These are phyloP conservation scores for Dactylella cylindrospora DNA, from an alignment of 2,329 filamentous ascomycete species.

Conservation along the genomic window DNA sequence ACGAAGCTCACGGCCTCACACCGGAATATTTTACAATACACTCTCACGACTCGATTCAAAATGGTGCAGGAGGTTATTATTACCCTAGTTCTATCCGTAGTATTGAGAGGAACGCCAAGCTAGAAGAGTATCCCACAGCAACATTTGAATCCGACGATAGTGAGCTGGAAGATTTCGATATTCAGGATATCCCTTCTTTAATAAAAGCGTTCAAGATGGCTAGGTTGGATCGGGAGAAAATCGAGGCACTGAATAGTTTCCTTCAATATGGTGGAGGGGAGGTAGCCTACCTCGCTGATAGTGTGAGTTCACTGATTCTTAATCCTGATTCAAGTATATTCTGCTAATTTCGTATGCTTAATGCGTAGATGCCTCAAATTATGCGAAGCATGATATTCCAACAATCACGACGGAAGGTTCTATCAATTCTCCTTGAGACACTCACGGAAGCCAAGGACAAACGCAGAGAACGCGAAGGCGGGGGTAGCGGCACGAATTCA, in stretches of 20 bases:
- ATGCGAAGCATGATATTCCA: conserved; percentile 90
- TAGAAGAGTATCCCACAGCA: conserved; percentile 26
- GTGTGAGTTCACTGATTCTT: conserved; percentile 51
- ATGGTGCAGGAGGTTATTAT: conserved; percentile 47
- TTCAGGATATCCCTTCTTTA: conserved; percentile 67
- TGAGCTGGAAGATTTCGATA: conserved; percentile 61
- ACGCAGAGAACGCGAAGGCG: conserved; percentile 32
- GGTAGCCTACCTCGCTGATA: conserved; percentile 69
- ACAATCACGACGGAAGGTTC: conserved; percentile 74
- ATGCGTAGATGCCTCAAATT: conserved; percentile 70
- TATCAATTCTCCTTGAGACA: conserved; percentile 68
- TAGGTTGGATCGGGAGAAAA: conserved; percentile 86
- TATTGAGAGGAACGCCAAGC: conserved; percentile 30
- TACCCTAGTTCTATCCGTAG: conserved; percentile 42
- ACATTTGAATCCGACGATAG: conserved; percentile 51
- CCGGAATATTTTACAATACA: conserved; percentile 79
- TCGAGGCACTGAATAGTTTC: conserved; percentile 79
- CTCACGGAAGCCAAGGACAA: conserved; percentile 53
- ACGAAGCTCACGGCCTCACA: conserved; percentile 67
- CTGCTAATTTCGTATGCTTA: neutral
- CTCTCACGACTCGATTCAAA: conserved; percentile 55
- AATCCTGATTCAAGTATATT: neutral
- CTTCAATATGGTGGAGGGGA: conserved; percentile 75
- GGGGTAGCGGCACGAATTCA: conserved; percentile 50
- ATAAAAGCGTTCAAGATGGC: conserved; percentile 68